Base-by-base conservation (phyloP, 73 alveolate genomes). In the Symbiodinium pilosum region DNA sequence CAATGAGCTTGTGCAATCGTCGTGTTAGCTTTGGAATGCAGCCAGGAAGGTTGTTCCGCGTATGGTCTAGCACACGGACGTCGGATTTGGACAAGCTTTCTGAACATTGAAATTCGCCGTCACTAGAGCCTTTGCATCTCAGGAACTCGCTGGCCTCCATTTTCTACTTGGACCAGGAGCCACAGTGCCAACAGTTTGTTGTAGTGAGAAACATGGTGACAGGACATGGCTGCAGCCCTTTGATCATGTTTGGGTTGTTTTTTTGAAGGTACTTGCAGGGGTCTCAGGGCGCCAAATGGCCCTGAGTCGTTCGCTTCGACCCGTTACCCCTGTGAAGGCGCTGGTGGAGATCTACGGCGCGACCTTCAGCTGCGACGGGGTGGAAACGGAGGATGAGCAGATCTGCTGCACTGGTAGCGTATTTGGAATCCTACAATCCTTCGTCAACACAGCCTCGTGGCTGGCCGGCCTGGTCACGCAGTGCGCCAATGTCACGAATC, bases 341-440 rank as follows among this genome's bases (percentile, higher is more conserved):
- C 77, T 64, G 38, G 77, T 64, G 77, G 77, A 64, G 77, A 64
- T 64, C 77, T 64, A 64, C 36, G 77, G 77, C 32, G 77, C 77
- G 38, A 64, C 77, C 77, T 26, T 64, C 38, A 36, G 77, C 77
- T 64, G 77, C 77, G 77, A 64, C 38, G 32, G 77, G 38, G 28
- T 30, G 38, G 77, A 64, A 24, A 21, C 77, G 2, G 36, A 36
- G 4, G 77, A 64, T 30, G 77, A 26, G 32, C 77, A 36, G 38
- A 64, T 64, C 77, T 32, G 77, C 20, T 64, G 77, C 77, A 36
- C 77, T 0, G 77, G 77, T 2, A 64, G 28, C 40, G 32, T 64
- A 32, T 64, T 64, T 26, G 77, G 77, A 16, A 64, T 64, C 32
- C 77, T 64, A 32, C 77, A 64, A 36, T 64, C 77, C 77, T 64